Evolutionary conservation across 2,329 filamentous ascomycete genomes (phyloP).

Genomic region (Ophiocordyceps australis): DNA sequence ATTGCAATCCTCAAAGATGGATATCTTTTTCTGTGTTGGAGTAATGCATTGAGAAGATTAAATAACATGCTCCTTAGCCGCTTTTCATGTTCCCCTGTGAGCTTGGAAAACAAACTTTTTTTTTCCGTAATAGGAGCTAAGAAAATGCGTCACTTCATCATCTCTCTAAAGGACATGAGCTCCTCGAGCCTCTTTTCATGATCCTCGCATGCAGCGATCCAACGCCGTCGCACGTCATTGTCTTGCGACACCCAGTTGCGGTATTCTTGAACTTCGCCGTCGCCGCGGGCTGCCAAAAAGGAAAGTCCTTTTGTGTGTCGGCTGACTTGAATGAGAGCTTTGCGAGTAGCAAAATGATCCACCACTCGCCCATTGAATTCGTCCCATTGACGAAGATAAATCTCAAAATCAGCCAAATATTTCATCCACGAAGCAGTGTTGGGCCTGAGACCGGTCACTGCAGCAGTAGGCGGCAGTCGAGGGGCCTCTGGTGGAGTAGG

Average conservation of each 20-base stretch:
- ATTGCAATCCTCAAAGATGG: too few species aligned
- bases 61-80: too few species aligned
- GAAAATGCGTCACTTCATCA: conserved; percentile 24
- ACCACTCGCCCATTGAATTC: conserved; percentile 32
- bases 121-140: too few species aligned
- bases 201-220: conserved; percentile 37
- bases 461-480: conserved; percentile 22
- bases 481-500: conserved; percentile 31
- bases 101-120: too few species aligned
- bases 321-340: conserved; percentile 19
- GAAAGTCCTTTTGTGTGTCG: conserved; percentile 21
- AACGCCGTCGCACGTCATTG: conserved; percentile 39
- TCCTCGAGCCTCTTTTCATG: conserved; percentile 41
- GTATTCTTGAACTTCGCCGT: conserved; percentile 37
- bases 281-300: conserved; percentile 24
- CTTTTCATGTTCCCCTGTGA: too few species aligned
- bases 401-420: conserved; percentile 33
- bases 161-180: conserved; percentile 30
- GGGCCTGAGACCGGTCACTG: conserved; percentile 23
- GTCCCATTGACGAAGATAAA: conserved; percentile 32
- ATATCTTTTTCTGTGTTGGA: too few species aligned
- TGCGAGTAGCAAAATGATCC: conserved; percentile 34
- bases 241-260: conserved; percentile 44
- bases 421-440: conserved; percentile 24
- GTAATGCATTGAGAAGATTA: too few species aligned